A percentile compares a stretch with the other conserved stretches of the same genome.
Evolutionary conservation across 257 asterid species (phyloP).

Genomic region (Anisodus tanguticus): DNA sequence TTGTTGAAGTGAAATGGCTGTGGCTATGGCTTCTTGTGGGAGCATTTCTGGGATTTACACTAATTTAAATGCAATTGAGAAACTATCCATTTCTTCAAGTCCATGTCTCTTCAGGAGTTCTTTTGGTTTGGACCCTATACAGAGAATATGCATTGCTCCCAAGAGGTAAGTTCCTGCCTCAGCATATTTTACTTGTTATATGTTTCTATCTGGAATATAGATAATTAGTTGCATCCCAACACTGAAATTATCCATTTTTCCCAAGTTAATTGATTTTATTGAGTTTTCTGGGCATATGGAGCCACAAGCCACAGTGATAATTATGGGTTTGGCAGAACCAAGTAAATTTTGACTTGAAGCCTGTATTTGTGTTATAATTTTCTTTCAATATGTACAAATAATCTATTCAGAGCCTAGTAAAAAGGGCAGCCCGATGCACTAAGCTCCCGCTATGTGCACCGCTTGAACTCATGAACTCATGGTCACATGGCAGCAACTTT

Average conservation of each 20-base stretch:
- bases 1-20: conserved; percentile 55
- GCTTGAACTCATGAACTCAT: too few species aligned
- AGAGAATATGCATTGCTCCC: conserved; percentile 50
- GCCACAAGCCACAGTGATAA: too few species aligned
- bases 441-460: too few species aligned
- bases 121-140: conserved; percentile 63
- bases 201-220: conserved; percentile 32
- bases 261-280: not conserved
- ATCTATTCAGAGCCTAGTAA: too few species aligned
- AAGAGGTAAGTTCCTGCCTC: conserved; percentile 43
- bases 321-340: too few species aligned
- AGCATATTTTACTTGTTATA: not conserved
- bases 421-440: too few species aligned
- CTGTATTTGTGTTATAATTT: too few species aligned
- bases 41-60: conserved; percentile 50
- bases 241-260: not conserved
- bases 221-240: conserved; percentile 5
- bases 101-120: conserved; percentile 50
- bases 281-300: not conserved
- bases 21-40: conserved; percentile 83
- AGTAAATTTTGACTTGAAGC: too few species aligned
- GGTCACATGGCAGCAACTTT: too few species aligned
- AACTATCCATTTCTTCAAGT: conserved; percentile 52
- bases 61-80: conserved; percentile 58
- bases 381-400: too few species aligned